Conservation (phyloP, 2,329 filamentous ascomycete species). For the Trematosphaeria pertusa region DNA sequence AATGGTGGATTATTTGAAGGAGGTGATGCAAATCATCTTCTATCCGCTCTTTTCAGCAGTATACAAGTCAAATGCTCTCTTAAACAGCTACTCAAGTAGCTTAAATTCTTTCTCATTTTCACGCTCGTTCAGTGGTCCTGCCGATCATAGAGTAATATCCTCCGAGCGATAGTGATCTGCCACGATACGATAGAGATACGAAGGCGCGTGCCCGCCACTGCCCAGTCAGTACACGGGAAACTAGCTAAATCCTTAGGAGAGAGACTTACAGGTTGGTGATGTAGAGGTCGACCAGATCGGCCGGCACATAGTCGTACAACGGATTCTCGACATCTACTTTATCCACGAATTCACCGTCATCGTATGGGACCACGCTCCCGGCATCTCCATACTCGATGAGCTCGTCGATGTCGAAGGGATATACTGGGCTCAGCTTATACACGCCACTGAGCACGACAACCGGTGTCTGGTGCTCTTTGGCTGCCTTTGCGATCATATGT, state of each 20-base stretch:
- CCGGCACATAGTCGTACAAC: constrained; percentile 81
- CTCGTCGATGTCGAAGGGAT: constrained; percentile 80
- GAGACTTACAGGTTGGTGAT: constrained; percentile 79
- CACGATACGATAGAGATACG: constrained; percentile 76
- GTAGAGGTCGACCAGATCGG: constrained; percentile 78
- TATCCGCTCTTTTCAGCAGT: no score
- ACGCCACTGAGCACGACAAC: constrained; percentile 90
- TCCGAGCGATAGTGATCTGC: constrained; percentile 78
- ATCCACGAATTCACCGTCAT: constrained; percentile 80
- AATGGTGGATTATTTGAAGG: no score
- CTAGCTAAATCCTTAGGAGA: constrained; percentile 19
- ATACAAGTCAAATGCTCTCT: no score
- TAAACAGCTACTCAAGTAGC: no score
- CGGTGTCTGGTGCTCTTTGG: constrained; percentile 79
- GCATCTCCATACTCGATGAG: constrained; percentile 88
- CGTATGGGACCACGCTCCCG: constrained; percentile 75
- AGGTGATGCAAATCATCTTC: no score
- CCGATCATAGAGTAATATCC: constrained; percentile 65
- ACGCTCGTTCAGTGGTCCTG: no score
- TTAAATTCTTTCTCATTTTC: no score
- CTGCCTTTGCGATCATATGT: constrained; percentile 81
- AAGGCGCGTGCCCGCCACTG: constrained; percentile 72
- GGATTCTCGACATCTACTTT: constrained; percentile 80
- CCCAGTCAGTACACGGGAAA: constrained; percentile 16
- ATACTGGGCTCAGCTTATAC: constrained; percentile 92